Evolutionary conservation across 192 early-diverging fungal genomes (phyloP).

Genomic region (Jimgerdemannia lactiflua): DNA sequence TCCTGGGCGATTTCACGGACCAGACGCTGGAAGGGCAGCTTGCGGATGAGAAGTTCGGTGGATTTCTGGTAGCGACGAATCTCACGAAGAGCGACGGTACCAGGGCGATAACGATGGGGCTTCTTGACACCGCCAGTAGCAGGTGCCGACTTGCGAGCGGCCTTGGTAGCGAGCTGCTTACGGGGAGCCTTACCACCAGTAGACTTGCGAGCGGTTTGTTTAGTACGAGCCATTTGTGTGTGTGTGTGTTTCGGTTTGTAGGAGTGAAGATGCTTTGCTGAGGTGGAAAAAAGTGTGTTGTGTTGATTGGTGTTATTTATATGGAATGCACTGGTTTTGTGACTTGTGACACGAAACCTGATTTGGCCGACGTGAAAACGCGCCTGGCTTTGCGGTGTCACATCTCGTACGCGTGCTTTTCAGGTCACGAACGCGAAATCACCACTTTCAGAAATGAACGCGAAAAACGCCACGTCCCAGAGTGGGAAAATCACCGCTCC

Average conservation of each 20-base stretch:
- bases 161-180: conserved; percentile 95
- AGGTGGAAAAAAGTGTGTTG: neutral
- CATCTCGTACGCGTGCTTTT: neutral
- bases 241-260: conserved; percentile 17
- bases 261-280: conserved; percentile 63
- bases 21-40: conserved; percentile 93
- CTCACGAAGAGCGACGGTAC: conserved; percentile 90
- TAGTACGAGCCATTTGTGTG: conserved; percentile 55
- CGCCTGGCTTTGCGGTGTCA: neutral
- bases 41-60: conserved; percentile 92
- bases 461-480: neutral
- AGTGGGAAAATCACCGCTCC: neutral
- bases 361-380: neutral
- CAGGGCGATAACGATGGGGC: conserved; percentile 83
- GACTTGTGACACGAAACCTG: neutral
- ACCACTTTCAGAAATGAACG: too few relatives aligned
- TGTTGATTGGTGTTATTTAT: neutral
- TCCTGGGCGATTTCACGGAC: conserved; percentile 99
- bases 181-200: conserved; percentile 98
- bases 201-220: conserved; percentile 98
- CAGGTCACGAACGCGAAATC: neutral
- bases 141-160: conserved; percentile 93
- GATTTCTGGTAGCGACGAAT: conserved; percentile 96
- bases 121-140: conserved; percentile 96
- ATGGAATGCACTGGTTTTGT: neutral